Base-by-base conservation (phyloP, 2,329 filamentous ascomycete genomes). In the Diplodia sapinea region DNA sequence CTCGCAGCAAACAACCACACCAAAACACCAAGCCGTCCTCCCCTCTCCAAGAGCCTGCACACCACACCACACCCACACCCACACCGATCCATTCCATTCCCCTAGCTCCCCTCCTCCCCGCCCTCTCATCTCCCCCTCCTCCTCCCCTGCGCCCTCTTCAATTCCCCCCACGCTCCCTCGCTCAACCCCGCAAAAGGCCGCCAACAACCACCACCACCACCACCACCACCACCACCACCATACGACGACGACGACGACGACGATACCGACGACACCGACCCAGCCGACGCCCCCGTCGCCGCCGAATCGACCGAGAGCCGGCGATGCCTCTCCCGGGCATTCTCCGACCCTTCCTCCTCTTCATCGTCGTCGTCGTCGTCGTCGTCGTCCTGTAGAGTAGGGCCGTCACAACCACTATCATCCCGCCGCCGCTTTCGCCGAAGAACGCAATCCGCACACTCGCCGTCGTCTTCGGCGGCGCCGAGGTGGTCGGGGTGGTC, bases 401-500 rank as follows among this genome's bases (percentile, higher is more conserved):
- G 2, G 23, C 23, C 23, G n/a, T n/a, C n/a, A n/a, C n/a, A n/a
- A n/a, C n/a, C n/a, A n/a, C n/a, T n/a, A n/a, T n/a, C n/a, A 26
- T 2, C 2, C 40, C 15, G 51, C 26, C 29, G 13, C 29, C 51
- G 50, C 26, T 4, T 26, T 11, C 51, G 13, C 4, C 29, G 51
- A 3, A 13, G 51, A 29, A 17, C 31, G 31, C 52, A 56, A 1
- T 36, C 52, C 0, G 15, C 52, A 9, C 52, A 56, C 52, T 36
- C 29, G 4, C 29, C 11, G 8, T 1, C 31, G 0, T 20, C 31
- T 8, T n/a, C 33, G 7, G 26, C 52, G 29, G 31, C 52, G 52
- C 52, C 52, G 15, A 36, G 31, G 52, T 56, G 15, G 52, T 20
- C 15, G 29, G 52, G 52, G 31, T 36, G 17, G 52, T 56, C 52